Evolutionary conservation across 345 rosid species (phyloP).

Genomic region (Eucalyptus cloeziana): DNA sequence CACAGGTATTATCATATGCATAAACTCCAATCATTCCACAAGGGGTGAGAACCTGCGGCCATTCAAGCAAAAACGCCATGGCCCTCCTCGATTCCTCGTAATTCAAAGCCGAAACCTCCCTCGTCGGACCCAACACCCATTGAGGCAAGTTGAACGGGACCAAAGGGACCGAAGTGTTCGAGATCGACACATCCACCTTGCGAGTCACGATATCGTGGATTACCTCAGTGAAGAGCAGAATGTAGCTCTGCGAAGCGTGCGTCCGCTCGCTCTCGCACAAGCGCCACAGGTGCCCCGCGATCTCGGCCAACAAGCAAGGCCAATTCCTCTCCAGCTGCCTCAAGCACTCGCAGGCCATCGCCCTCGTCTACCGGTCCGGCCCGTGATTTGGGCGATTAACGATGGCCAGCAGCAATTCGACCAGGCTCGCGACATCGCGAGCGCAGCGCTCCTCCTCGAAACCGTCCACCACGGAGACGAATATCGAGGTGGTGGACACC

Average conservation of each 20-base stretch:
- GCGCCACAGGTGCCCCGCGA: constrained; percentile 77
- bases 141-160: constrained; percentile 73
- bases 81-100: constrained; percentile 85
- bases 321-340: constrained; percentile 66
- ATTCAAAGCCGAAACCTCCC: constrained; percentile 41
- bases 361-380: constrained; percentile 74
- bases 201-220: constrained; percentile 44
- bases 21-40: constrained; percentile 72
- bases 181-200: constrained; percentile 50
- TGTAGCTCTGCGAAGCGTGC: constrained; percentile 75
- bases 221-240: constrained; percentile 59
- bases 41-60: constrained; percentile 66
- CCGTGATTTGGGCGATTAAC: constrained; percentile 88
- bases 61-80: constrained; percentile 77
- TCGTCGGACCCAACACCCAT: constrained; percentile 14
- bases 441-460: not conserved
- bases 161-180: constrained; percentile 63
- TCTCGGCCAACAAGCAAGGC: constrained; percentile 73
- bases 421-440: constrained; percentile 31
- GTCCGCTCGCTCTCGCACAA: constrained; percentile 85
- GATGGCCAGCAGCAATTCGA: constrained; percentile 57
- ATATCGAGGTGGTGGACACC: constrained; percentile 61
- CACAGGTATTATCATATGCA: constrained; percentile 72
- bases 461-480: constrained; percentile 19
- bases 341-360: constrained; percentile 72